Evolutionary conservation across 495 filamentous ascomycete genomes (phyloP).

Genomic region (Penicillium robsamsonii): DNA sequence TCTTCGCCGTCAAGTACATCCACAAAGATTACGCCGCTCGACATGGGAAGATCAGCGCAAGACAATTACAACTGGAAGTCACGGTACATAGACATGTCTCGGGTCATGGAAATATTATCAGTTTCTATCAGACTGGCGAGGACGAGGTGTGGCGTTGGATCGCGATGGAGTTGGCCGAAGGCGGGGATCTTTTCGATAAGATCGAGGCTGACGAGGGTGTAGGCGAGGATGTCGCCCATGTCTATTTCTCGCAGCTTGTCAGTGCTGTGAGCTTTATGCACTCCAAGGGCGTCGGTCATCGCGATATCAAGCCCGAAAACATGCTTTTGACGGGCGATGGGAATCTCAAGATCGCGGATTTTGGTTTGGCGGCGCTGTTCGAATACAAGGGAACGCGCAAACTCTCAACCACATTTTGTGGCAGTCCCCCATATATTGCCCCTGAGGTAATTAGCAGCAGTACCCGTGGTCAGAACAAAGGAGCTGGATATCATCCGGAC

Average conservation of each 20-base stretch:
- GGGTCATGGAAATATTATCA: conserved; percentile 88
- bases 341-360: conserved; percentile 94
- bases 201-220: conserved; percentile 96
- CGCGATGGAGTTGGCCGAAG: conserved; percentile 94
- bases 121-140: conserved; percentile 83
- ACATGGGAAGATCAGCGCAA: conserved; percentile 81
- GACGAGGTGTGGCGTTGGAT: conserved; percentile 95
- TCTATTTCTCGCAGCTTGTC: conserved; percentile 93
- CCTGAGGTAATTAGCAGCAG: conserved; percentile 75
- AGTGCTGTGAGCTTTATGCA: conserved; percentile 93
- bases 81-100: conserved; percentile 83
- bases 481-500: conserved; percentile 73
- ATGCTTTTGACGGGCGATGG: conserved; percentile 79
- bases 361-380: conserved; percentile 92
- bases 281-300: conserved; percentile 82
- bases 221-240: conserved; percentile 85
- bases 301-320: conserved; percentile 91
- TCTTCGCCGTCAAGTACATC: conserved; percentile 98
- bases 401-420: conserved; percentile 82
- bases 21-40: conserved; percentile 91
- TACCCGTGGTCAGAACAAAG: conserved; percentile 47
- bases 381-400: conserved; percentile 80
- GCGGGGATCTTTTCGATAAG: conserved; percentile 98
- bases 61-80: conserved; percentile 86
- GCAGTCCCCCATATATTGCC: conserved; percentile 95